phyloP scores from a whole-genome alignment of 257 asterid species.

The Thymus mandschuricus region DNA sequence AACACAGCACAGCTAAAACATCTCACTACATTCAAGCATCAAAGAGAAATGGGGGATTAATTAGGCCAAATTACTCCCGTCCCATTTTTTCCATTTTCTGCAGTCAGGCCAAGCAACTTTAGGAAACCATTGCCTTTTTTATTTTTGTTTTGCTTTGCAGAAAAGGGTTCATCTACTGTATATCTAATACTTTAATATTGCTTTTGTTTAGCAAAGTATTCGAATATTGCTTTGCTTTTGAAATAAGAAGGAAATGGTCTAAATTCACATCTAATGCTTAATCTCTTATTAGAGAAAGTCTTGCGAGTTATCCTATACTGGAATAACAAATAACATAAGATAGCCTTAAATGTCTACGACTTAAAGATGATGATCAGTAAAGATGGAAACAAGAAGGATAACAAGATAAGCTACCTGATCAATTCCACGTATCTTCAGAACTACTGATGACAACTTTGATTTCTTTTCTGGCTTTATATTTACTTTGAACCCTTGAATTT shows the following conservation, averaged over 20 bases:
- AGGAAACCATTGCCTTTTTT: not conserved
- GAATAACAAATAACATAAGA: not conserved
- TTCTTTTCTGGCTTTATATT: slow-evolving; percentile 92
- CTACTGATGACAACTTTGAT: slow-evolving; percentile 94
- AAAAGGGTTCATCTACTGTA: not conserved
- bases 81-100: not conserved
- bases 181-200: slow-evolving; percentile 1
- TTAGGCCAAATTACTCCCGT: not conserved
- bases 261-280: slow-evolving; percentile 16
- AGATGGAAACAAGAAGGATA: slow-evolving; percentile 25
- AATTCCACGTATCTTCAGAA: slow-evolving; percentile 95
- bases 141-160: not conserved
- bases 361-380: not conserved
- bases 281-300: not conserved
- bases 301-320: not conserved
- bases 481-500: slow-evolving; percentile 85
- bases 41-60: not conserved
- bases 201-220: not conserved
- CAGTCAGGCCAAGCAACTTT: not conserved
- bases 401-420: slow-evolving; percentile 72
- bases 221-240: not conserved
- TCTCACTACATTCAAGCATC: slow-evolving; percentile 7
- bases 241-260: not conserved
- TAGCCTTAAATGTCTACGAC: slow-evolving; percentile 11
- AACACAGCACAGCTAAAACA: not conserved